Base-by-base conservation (phyloP, 176 grass and related monocot species). In the Phoenix roebelenii region DNA sequence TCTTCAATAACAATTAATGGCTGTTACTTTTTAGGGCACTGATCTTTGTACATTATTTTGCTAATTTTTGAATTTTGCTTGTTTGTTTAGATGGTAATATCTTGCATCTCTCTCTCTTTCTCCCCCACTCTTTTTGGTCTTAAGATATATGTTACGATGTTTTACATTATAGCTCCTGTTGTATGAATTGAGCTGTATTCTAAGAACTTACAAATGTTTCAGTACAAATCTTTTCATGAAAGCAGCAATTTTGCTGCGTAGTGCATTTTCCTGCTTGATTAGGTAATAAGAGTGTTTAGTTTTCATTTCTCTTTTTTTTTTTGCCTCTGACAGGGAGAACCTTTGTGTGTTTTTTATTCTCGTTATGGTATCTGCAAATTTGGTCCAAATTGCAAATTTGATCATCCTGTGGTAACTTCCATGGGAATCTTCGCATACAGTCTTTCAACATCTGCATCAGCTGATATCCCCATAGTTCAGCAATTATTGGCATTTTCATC, bases 281-380 rank as follows among this genome's bases (percentile, higher is more conserved):
- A 2, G 22, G 56, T 28, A 49, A 25, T 74, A 24, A 15, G 3
- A 5, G 1, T 55, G 23, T 50, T 63, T 53, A 7, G 59, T 52
- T 18, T 16, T 73, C 57, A 9, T 52, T 18, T 1, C 51, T 55
- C 4, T 6, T 30, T 30, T 54, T 20, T 20, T 48, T 22, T 54
- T 0, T 58, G 64, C 23, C 49, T 67, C 66, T 79, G 69, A 53
- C 82, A 99, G 94, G 94, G 94, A 32, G 94, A 99, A 81, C 75
- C 74, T n/a, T 50, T 89, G 7, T 99, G 94, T 79, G 85, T 89
- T 71, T 99, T 99, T 64, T 93, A 93, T 61, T 93, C 87, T n/a
- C 81, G 85, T 51, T 99, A 99, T 18, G 94, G 94, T 67, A 99
- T 99, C 51, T 99, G 94, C 79, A 99, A 99, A 60, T 99, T 99